Evolutionary conservation across 139 green algal species (phyloP).

Genomic region (Tetraselmis striata): DNA sequence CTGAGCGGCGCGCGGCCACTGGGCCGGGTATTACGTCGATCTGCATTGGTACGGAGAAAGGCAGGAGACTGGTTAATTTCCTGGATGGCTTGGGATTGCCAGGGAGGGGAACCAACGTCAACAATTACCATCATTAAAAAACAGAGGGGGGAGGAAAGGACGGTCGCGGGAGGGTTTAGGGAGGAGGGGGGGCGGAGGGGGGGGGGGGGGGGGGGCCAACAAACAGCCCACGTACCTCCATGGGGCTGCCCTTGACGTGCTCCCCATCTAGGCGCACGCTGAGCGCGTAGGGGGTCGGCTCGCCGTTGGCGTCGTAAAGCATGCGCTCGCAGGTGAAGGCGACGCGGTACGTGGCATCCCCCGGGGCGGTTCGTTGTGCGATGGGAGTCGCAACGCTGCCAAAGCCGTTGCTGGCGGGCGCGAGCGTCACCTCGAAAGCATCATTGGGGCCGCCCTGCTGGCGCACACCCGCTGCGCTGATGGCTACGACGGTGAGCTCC

Average conservation of each 20-base stretch:
- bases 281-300: background rate
- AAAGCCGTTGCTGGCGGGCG: background rate
- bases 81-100: too few relatives aligned
- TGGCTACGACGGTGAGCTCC: background rate
- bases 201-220: too few relatives aligned
- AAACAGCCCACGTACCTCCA: too few relatives aligned
- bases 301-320: background rate
- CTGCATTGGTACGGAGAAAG: too few relatives aligned
- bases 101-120: too few relatives aligned
- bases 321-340: background rate
- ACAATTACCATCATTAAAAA: too few relatives aligned
- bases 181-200: too few relatives aligned
- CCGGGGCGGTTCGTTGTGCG: background rate
- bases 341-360: background rate
- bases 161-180: too few relatives aligned
- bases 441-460: background rate
- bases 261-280: background rate
- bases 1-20: background rate
- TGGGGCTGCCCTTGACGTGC: constrained; percentile 1
- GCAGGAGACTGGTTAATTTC: too few relatives aligned
- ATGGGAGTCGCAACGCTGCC: background rate
- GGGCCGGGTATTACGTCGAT: background rate
- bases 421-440: background rate
- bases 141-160: too few relatives aligned
- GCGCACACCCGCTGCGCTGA: background rate